phyloP scores from a whole-genome alignment of 169 alveolate genomes.

The Eimeria falciformis region DNA sequence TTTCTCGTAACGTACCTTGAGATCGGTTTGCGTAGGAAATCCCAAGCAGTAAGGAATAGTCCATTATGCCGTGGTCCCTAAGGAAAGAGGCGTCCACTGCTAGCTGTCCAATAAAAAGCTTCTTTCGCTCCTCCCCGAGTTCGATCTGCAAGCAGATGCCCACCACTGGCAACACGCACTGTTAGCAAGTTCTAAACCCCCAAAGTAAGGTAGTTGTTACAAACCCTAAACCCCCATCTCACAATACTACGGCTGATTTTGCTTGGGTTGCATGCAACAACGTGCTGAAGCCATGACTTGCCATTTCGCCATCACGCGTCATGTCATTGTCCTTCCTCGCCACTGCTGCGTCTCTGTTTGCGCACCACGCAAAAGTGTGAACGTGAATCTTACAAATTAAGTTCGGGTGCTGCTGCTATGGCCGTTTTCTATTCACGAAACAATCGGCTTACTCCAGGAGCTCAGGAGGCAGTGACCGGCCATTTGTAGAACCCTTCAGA shows the following conservation, averaged over 20 bases:
- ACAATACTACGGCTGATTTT: too few species aligned
- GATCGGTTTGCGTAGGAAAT: constrained; percentile 81
- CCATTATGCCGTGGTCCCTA: constrained; percentile 88
- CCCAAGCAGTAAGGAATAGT: constrained; percentile 93
- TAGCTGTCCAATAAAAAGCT: constrained; percentile 63
- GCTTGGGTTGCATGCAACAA: background rate
- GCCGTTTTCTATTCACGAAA: constrained; percentile 1
- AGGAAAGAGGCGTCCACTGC: constrained; percentile 75
- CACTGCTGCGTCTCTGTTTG: constrained; percentile 73
- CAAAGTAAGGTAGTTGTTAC: background rate
- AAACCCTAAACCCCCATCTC: too few species aligned
- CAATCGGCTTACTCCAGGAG: constrained; percentile 46
- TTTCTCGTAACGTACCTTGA: background rate
- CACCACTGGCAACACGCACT: background rate
- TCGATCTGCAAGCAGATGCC: constrained; percentile 54
- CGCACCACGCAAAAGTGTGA: background rate
- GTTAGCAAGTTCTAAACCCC: background rate
- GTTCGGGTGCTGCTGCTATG: constrained; percentile 3
- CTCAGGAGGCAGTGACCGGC: constrained; percentile 77
- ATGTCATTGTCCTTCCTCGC: constrained; percentile 75
- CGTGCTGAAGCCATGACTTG: background rate
- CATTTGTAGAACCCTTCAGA: constrained; percentile 79
- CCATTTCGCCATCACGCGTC: constrained; percentile 61
- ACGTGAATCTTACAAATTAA: background rate
- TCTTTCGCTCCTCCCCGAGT: constrained; percentile 70